Base-by-base conservation (phyloP, 176 grass and related monocot species). In the sorghum (Sorghum bicolor) region DNA sequence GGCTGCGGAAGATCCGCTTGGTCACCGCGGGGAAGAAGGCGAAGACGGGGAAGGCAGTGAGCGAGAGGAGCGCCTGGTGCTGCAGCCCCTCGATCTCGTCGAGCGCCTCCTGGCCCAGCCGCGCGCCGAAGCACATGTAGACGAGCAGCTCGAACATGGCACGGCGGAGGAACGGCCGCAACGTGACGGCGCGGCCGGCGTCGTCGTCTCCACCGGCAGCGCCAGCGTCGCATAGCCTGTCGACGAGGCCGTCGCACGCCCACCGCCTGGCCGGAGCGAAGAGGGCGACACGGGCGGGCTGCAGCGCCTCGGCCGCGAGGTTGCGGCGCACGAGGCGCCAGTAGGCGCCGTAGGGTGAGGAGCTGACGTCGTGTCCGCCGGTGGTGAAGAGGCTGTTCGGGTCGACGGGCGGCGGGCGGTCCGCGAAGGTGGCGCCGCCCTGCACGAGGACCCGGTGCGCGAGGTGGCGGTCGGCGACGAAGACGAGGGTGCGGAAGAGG, bases 121-220 rank as follows among this genome's bases (percentile, higher is more conserved):
- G 80, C 50, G 66, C 89, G 12, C 94, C 91, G 58, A 97, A 83
- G 87, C 91, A 90, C 87, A 97, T 91, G 65, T 85, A 75, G 22
- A 91, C 78, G 7, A 92, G 78, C 17, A 92, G 81, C 82, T 85
- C 85, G 87, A 90, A 94, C 87, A 90, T 81, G 72, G 91, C 87
- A 58, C 78, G 82, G 5, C 80, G 81, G 12, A 69, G 64, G 13
- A 40, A 25, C 45, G 84, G 85, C 32, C 86, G 22, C 8, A 82
- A 28, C 52, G 84, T 75, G 9, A 90, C 67, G 1, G 8, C 82
- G 0, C 0, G 22, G 20, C 0, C 8, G 1, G 29, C 60, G 13
- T 17, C 72, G 19, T 58, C 45, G n/a, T n/a, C n/a, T n/a, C n/a
- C n/a, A n/a, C 31, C 31, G 31, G 31, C 31, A 32, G 31, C 31